Percentiles rank a stretch among this genome's conserved stretches.
These are phyloP conservation scores for Sclerotinia glacialis DNA, from an alignment of 2,329 filamentous ascomycete species.

Conservation along the genomic window DNA sequence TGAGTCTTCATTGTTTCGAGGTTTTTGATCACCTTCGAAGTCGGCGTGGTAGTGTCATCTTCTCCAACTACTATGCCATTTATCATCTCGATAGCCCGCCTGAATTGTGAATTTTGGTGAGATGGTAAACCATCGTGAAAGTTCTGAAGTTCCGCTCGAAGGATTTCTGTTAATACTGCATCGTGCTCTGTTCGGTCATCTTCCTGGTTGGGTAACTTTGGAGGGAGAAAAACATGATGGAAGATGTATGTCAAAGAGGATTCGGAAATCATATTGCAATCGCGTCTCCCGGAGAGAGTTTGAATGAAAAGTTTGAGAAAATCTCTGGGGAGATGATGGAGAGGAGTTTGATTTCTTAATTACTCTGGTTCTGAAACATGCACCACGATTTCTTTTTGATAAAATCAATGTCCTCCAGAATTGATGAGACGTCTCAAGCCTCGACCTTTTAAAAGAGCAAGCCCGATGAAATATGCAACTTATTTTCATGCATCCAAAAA, in stretches of 20 bases:
- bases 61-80: neutral
- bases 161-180: constrained; percentile 20
- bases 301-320: neutral
- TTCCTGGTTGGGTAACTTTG: constrained; percentile 45
- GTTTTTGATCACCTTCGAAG: neutral
- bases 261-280: neutral
- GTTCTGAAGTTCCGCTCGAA: constrained; percentile 5
- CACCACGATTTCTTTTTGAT: neutral
- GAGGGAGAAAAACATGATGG: constrained; percentile 50
- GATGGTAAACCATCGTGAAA: constrained; percentile 2
- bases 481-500: too few relatives aligned
- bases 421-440: neutral
- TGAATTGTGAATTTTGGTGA: neutral
- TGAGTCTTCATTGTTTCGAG: neutral
- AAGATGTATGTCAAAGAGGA: constrained; percentile 40
- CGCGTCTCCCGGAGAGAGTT: too few relatives aligned
- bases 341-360: neutral
- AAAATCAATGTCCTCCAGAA: neutral
- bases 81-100: constrained; percentile 1
- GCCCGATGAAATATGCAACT: neutral
- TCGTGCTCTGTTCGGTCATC: constrained; percentile 28
- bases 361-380: neutral
- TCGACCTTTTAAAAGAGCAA: neutral
- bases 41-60: neutral
- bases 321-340: too few relatives aligned